Percentiles rank a stretch among this genome's conserved stretches.
Conservation (phyloP, 179 eudicot genomes). For the Patellifolia procumbens region DNA sequence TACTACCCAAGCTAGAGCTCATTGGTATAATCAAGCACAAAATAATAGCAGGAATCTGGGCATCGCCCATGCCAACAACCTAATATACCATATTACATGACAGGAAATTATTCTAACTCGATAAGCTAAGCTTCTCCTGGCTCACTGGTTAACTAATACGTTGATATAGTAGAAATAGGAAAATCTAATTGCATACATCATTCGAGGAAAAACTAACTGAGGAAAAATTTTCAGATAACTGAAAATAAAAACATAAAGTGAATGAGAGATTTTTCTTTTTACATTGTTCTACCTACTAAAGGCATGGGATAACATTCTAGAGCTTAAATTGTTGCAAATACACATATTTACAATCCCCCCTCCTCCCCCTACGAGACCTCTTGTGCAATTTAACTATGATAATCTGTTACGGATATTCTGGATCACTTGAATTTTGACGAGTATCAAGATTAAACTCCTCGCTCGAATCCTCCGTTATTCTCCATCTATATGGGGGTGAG, state of each 20-base stretch:
- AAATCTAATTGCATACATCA: not conserved
- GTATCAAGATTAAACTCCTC: constrained; percentile 33
- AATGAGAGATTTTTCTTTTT: no score
- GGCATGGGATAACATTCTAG: not conserved
- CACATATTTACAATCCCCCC: constrained; percentile 8
- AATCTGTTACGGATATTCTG: constrained; percentile 34
- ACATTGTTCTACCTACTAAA: not conserved
- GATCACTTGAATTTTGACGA: constrained; percentile 36
- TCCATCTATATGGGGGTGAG: constrained; percentile 32
- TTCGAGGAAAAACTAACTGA: no score
- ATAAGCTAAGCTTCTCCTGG: no score
- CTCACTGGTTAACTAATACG: no score
- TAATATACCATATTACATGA: no score
- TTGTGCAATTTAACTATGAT: not conserved
- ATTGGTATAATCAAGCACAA: no score
- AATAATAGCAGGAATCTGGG: no score
- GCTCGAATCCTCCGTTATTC: constrained; percentile 32
- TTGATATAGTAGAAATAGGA: not conserved
- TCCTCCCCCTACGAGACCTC: not conserved
- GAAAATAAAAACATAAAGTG: not conserved
- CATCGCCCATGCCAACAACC: no score
- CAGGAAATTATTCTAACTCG: no score
- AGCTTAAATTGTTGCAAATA: not conserved
- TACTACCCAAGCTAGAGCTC: no score
- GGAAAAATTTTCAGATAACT: not conserved